Base-by-base conservation (phyloP, 495 filamentous ascomycete genomes). In the Oidiodendron maius region DNA sequence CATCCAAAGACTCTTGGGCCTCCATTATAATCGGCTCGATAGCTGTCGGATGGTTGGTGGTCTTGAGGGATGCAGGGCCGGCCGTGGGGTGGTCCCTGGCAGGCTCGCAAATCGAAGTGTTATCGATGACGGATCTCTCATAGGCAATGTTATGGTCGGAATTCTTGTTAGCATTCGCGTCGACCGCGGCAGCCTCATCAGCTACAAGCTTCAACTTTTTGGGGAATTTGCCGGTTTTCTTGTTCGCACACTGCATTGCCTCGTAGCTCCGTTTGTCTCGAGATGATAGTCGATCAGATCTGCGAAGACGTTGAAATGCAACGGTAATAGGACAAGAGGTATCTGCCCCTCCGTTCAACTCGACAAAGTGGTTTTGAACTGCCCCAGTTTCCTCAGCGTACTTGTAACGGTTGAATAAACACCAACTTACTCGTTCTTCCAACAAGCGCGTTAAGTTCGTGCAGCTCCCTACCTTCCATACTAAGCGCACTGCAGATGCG, bases 201-300 rank as follows among this genome's bases (percentile, higher is more conserved):
- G 23, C 26, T 6, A 18, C 17, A 35, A 46, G 43, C 43, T 46
- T 46, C 26, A 28, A 28, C 43, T 46, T 46, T 20, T 46, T 46
- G 8, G 22, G 26, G 24, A 46, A 35, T 46, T 20, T 46, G 26
- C 26, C 12, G 8, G 43, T 46, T 35, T 20, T 35, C 8, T 11
- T 35, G 20, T 23, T 46, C 20, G 43, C 24, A 13, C 43, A 13
- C 24, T 46, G 43, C 43, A 46, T 46, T 4, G 8, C 17, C 43
- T 46, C 10, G 26, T 46, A 46, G 24, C 6, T 4, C 20, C 43
- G 4, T 46, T 46, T 37, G 6, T 6, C 20, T 46, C 8, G 13
- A 46, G 43, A 46, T n/a, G n/a, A n/a, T 26, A 32, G 40, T 44
- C 40, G 40, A 44, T 16, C 20, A 25, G 40, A 44, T 44, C 40